Conservation (phyloP, 768 basidiomycete species). For the Cyclocybe aegerita region DNA sequence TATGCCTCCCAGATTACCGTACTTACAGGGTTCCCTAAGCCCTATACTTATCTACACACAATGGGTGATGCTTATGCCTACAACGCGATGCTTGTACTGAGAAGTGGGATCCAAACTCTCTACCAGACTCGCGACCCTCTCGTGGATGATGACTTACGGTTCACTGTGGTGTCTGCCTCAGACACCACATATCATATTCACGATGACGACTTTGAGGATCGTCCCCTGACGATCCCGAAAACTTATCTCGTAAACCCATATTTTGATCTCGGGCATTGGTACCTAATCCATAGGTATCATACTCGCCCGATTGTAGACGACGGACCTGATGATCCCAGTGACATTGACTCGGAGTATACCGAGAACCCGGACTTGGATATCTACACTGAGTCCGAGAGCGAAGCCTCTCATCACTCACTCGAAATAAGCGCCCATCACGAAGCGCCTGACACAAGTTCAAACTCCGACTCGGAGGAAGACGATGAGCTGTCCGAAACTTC, state of each 20-base stretch:
- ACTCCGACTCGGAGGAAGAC: too few relatives aligned
- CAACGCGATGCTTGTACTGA: conserved; percentile 1
- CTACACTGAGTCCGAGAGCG: too few relatives aligned
- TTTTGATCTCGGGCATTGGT: conserved; percentile 7
- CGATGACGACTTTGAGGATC: conserved; percentile 3
- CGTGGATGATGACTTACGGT: conserved; percentile 4
- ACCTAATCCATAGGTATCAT: conserved; percentile 1
- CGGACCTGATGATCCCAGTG: too few relatives aligned
- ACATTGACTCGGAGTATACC: too few relatives aligned
- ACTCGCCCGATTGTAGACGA: too few relatives aligned
- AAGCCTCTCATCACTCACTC: too few relatives aligned
- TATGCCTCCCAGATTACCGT: conserved; percentile 1
- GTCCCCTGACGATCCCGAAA: conserved; percentile 2
- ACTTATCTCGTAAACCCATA: not conserved
- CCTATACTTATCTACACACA: not conserved
- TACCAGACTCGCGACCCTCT: not conserved
- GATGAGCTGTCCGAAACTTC: too few relatives aligned
- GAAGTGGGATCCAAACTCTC: conserved; percentile 6
- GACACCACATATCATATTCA: conserved; percentile 1
- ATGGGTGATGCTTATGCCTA: conserved; percentile 4
- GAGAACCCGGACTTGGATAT: too few relatives aligned
- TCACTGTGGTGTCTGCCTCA: not conserved
- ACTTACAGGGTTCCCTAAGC: not conserved
- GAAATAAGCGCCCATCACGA: too few relatives aligned
- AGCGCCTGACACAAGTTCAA: too few relatives aligned